Conservation (phyloP, 352 stramenopile species). For the Pythium folliculosum region DNA sequence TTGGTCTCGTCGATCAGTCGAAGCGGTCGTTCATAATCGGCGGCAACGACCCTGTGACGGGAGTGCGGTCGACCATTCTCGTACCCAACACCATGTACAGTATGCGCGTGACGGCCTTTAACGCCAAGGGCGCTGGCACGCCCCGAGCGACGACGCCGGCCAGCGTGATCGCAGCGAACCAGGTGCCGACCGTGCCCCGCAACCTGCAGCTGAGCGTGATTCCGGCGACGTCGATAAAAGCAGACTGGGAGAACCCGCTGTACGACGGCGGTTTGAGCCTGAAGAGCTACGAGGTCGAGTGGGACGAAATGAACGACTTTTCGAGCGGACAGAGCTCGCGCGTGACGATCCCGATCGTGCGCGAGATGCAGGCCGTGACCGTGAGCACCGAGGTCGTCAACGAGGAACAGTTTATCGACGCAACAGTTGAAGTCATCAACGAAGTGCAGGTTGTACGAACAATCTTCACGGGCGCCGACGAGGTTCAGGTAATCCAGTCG, state of each 20-base stretch:
- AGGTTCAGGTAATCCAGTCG: conserved; percentile 87
- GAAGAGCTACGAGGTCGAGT: conserved; percentile 73
- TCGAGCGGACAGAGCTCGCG: conserved; percentile 69
- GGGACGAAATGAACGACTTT: conserved; percentile 82
- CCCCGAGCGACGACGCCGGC: conserved; percentile 44
- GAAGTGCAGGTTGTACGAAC: conserved; percentile 95
- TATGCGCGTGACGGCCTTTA: conserved; percentile 79
- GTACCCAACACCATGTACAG: conserved; percentile 76
- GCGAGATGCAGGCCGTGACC: conserved; percentile 89
- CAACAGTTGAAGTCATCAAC: conserved; percentile 94
- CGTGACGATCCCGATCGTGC: conserved; percentile 82
- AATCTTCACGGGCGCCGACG: conserved; percentile 79
- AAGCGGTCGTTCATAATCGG: conserved; percentile 88
- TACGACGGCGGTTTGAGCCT: conserved; percentile 91
- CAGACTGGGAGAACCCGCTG: conserved; percentile 86
- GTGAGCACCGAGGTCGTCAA: conserved; percentile 83
- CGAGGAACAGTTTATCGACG: conserved; percentile 94
- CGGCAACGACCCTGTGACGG: conserved; percentile 92
- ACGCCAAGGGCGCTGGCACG: conserved; percentile 65
- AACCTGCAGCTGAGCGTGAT: conserved; percentile 57
- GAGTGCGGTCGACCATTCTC: conserved; percentile 84
- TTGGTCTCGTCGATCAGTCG: conserved; percentile 51
- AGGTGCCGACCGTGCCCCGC: conserved; percentile 58
- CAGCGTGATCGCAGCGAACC: conserved; percentile 53
- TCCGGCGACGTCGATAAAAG: conserved; percentile 73